Percentiles rank a stretch among this genome's conserved stretches.
phyloP scores from a whole-genome alignment of 2,329 filamentous ascomycete species.

The Diaporthe capsici region DNA sequence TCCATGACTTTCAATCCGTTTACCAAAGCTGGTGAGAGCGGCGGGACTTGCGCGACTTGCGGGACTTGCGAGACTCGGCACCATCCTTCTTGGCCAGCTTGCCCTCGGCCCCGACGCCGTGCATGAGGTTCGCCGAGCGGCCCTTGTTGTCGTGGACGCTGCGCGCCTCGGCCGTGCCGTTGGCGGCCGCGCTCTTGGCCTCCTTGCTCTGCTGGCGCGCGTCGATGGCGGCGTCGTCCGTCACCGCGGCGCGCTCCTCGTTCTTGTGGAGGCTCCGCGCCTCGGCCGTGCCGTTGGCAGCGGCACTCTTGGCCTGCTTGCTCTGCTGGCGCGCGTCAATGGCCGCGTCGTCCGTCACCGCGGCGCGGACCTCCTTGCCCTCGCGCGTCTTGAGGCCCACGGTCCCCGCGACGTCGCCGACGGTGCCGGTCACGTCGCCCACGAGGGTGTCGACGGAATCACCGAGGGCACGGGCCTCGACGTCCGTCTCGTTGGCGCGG shows the following conservation, averaged over 20 bases:
- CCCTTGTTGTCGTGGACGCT: not conserved
- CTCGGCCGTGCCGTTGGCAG: not conserved
- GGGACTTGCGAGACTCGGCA: not conserved
- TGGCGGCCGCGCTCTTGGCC: not conserved
- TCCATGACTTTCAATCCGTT: not conserved
- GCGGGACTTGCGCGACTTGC: slow-evolving; percentile 1
- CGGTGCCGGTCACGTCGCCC: not conserved
- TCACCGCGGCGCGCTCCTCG: not conserved
- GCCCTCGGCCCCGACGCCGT: not conserved
- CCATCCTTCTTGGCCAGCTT: not conserved
- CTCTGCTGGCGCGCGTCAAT: not conserved
- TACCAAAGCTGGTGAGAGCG: not conserved
- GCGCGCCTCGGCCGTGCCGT: not conserved
- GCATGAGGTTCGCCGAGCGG: not conserved
- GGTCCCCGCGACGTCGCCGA: not conserved
- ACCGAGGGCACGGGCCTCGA: not conserved
- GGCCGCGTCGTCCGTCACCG: not conserved
- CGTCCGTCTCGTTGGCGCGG: not conserved
- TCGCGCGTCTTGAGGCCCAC: slow-evolving; percentile 23
- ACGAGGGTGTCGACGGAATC: not conserved
- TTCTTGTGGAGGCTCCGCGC: not conserved
- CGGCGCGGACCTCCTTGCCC: not conserved
- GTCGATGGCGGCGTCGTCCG: not conserved
- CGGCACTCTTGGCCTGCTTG: not conserved
- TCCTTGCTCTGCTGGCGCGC: not conserved